Conservation (phyloP, 1,284 basidiomycete species). For the Quambalaria eucalypti region DNA sequence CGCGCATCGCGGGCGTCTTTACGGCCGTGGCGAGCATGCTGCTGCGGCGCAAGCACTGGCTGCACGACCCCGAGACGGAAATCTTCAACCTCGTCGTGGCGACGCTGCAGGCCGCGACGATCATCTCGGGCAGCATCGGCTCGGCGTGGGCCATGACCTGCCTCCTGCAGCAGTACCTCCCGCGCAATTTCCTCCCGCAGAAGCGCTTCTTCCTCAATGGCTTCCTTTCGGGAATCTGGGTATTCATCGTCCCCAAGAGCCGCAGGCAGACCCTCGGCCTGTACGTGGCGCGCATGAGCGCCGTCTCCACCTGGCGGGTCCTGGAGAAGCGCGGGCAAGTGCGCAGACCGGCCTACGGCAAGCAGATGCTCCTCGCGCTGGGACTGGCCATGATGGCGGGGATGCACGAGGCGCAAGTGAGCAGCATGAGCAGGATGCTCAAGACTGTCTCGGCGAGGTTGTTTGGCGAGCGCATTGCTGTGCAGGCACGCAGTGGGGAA, state of each 20-base stretch:
- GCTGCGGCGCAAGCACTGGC: conserved; percentile 13
- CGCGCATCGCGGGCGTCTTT: conserved; percentile 25
- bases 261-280: conserved; percentile 23
- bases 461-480: conserved; percentile 1
- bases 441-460: neutral
- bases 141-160: conserved; percentile 35
- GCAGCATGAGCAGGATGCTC: neutral
- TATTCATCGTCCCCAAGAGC: conserved; percentile 21
- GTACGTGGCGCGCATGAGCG: conserved; percentile 7
- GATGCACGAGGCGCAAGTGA: neutral
- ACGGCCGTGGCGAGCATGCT: conserved; percentile 12
- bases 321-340: conserved; percentile 16
- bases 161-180: conserved; percentile 36
- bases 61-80: conserved; percentile 33
- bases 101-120: conserved; percentile 33
- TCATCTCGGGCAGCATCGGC: conserved; percentile 32
- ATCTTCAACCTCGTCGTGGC: conserved; percentile 26
- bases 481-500: neutral
- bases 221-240: conserved; percentile 27
- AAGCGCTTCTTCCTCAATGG: conserved; percentile 32
- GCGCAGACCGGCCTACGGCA: conserved; percentile 2
- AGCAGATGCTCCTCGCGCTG: neutral
- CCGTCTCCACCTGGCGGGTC: conserved; percentile 12
- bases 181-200: conserved; percentile 20
- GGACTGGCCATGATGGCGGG: conserved; percentile 4